Evolutionary conservation across 2,329 filamentous ascomycete genomes (phyloP), one percentile per base, ranked within the genome.

Genomic region (Diaporthe sp.): DNA sequence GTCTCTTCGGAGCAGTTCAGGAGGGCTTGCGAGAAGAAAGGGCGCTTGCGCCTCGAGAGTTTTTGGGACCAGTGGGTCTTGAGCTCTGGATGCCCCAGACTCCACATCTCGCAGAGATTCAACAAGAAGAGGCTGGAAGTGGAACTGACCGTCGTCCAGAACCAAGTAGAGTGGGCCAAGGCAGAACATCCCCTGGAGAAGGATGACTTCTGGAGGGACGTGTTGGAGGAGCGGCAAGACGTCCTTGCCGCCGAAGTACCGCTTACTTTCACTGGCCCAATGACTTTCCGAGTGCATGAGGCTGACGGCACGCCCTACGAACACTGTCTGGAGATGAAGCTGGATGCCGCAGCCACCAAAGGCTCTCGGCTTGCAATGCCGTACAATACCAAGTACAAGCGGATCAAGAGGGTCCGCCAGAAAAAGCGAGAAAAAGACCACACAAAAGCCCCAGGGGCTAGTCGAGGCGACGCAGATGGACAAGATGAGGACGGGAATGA

Each of bases 361-460:
- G 87, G 86, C 1, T 89, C 88, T 34, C 97, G 94, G 82, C 94
- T 98, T 76, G 96, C 98, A 77, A 98, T 99, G 76, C 96, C 96
- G 0, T 99, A 99, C 85, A 98, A 98, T 81, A 99, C 97, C 0
- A 99, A 99, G 83, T 99, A 99, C 86, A 99, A 98, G 86, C 93
- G 97, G 12, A 89, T 99, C 3, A 99, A 99, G 87, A 90, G 96
- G 63, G 98, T 94, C 76, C 91, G 94, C 37, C 76, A 77, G 28
- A 77, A 72, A 12, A 77, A 77, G 60, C 89, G 94, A 44, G 92
- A 96, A 82, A 95, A 95, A 82, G 95, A 98, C 82, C 92, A 94
- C 76, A 92, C 90, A 31, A 77, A 70, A 53, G 90, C 90, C 53
- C 91, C 90, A 68, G 91, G 88, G 34, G 89, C 87, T 58, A 90